Conservation (phyloP, 805 yeast genomes). For the Candida vaughaniae region DNA sequence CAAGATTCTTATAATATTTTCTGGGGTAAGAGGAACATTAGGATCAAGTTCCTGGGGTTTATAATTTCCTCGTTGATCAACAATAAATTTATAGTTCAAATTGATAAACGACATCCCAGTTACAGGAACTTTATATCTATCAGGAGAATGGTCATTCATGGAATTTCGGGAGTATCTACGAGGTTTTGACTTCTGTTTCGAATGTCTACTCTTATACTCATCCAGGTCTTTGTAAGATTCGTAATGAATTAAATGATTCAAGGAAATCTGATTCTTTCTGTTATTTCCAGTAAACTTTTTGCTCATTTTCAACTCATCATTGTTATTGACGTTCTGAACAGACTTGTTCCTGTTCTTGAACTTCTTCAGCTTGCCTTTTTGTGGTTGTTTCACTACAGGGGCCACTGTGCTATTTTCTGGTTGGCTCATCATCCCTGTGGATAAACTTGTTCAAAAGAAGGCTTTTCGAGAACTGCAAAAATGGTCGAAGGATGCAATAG, state of each 20-base stretch:
- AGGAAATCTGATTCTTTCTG: constrained; percentile 11
- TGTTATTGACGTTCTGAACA: background rate
- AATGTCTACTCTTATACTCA: constrained; percentile 25
- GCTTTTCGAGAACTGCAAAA: too few species aligned
- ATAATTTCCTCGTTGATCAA: constrained; percentile 61
- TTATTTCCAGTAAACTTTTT: constrained; percentile 1
- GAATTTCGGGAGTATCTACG: constrained; percentile 9
- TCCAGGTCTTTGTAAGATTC: constrained; percentile 41
- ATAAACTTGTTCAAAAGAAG: too few species aligned
- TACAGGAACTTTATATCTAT: constrained; percentile 40
- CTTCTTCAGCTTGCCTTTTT: background rate
- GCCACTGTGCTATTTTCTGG: too few species aligned
- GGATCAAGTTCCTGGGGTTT: constrained; percentile 66
- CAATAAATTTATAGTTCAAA: constrained; percentile 79
- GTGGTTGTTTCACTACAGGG: too few species aligned
- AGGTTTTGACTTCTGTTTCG: constrained; percentile 15
- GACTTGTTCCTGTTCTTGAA: background rate
- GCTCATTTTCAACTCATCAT: constrained; percentile 1
- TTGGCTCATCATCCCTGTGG: too few species aligned
- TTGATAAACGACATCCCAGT: constrained; percentile 72
- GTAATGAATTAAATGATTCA: constrained; percentile 67
- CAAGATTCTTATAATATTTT: constrained; percentile 67
- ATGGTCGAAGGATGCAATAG: too few species aligned
- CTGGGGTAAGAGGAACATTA: constrained; percentile 64
- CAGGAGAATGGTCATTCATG: constrained; percentile 9